Evolutionary conservation across 495 filamentous ascomycete species (phyloP), one percentile per base, ranked within the genome.

Genomic region (Tuber aestivum): DNA sequence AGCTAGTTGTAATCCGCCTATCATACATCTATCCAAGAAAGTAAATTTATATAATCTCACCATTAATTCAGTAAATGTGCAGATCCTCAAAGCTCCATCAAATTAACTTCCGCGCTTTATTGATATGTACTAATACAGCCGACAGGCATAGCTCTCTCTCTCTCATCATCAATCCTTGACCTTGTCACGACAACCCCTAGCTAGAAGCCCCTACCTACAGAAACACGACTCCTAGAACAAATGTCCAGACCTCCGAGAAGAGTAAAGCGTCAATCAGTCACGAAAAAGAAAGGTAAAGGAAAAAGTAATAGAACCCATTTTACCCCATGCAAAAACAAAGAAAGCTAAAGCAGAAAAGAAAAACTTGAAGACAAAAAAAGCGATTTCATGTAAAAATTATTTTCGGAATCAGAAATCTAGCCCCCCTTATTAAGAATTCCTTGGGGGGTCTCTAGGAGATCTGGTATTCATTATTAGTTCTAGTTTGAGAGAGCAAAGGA

Each of bases 371-470:
- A 79, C 69, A 74, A 56, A 56, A 41, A 68, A 79, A 50, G 73
- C 37, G 5, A 61, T 65, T 35, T 65, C 56, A 35, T 65, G 56
- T 65, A 65, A 65, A 27, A 65, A 65, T 65, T 61, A 61, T 65
- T 65, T 65, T 65, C 1, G 45, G 56, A 32, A 80, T 70, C 42
- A 72, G 70, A 14, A 56, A 50, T 68, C 71, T 70, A 68, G 42
- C 56, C 45, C 37, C 37, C 74, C 41, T 37, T 38, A 76, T 80
- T 70, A 80, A 69, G 68, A 70, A 56, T 77, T 80, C 72, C 79
- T 80, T 44, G 77, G 73, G 40, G 74, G 77, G 21, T 80, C 77
- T 80, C 78, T 80, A 61, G 78, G 78, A 23, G 78, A 80, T 42
- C 70, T 76, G 41, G 78, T 41, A 61, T 40, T 21, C 41, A 50